A percentile compares a stretch with the other conserved stretches of the same genome.
phyloP scores from a whole-genome alignment of 2,329 filamentous ascomycete species.

The Drechslera avenae region DNA sequence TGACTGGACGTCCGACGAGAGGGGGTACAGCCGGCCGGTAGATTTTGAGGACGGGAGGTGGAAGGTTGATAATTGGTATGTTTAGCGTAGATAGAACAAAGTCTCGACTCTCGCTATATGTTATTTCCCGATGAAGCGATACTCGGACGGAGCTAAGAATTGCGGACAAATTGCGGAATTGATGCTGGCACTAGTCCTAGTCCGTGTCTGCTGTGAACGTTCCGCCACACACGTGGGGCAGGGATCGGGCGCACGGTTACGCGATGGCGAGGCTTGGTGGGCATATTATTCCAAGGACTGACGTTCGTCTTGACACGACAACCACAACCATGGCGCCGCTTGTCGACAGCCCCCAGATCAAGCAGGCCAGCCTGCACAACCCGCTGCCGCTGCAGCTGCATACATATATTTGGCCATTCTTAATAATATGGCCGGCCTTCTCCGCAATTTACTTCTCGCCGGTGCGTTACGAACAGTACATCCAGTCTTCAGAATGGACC shows the following conservation, averaged over 20 bases:
- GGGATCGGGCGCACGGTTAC: conserved; percentile 11
- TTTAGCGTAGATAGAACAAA: background rate
- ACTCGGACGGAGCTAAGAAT: no score
- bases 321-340: conserved; percentile 60
- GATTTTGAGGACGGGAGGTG: background rate
- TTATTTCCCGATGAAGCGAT: no score
- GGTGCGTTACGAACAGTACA: conserved; percentile 87
- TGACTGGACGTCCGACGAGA: background rate
- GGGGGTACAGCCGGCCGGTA: background rate
- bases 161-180: conserved; percentile 14
- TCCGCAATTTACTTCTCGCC: conserved; percentile 82
- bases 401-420: conserved; percentile 91
- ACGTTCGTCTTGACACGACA: conserved; percentile 25
- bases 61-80: background rate
- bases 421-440: conserved; percentile 90
- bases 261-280: conserved; percentile 19
- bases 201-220: conserved; percentile 13
- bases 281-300: conserved; percentile 20
- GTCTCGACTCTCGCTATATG: background rate
- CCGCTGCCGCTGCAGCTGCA: conserved; percentile 82
- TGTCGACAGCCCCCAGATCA: conserved; percentile 90
- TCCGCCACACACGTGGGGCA: conserved; percentile 13
- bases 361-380: conserved; percentile 84
- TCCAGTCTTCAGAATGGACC: conserved; percentile 95
- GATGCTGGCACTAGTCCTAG: conserved; percentile 3